Conservation (phyloP, 768 basidiomycete genomes). For the Pleurotus platypus region DNA sequence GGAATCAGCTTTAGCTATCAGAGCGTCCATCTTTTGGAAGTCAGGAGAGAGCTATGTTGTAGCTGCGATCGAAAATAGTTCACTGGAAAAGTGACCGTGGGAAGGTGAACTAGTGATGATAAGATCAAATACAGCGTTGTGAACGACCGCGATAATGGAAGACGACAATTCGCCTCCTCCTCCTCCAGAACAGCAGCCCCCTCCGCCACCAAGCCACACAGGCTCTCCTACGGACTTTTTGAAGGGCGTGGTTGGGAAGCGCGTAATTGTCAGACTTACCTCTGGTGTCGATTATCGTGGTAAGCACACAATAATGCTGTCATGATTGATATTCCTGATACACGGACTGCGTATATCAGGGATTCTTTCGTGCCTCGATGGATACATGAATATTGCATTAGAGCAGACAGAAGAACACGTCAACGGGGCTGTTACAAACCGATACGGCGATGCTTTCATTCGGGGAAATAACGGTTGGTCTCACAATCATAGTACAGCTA, state of each 20-base stretch:
- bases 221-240: constrained; percentile 93
- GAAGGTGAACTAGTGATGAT: background rate
- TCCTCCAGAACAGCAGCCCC: constrained; percentile 41
- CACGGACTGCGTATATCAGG: constrained; percentile 41
- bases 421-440: constrained; percentile 80
- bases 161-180: constrained; percentile 22
- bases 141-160: background rate
- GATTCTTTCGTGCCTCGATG: constrained; percentile 90
- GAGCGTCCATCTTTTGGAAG: constrained; percentile 53
- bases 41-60: too few species aligned
- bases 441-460: constrained; percentile 94
- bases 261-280: constrained; percentile 86
- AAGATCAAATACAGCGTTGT: too few species aligned
- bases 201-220: constrained; percentile 42
- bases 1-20: constrained; percentile 68
- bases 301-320: constrained; percentile 26
- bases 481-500: background rate
- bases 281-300: constrained; percentile 94
- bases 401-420: constrained; percentile 98
- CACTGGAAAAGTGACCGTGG: background rate
- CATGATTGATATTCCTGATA: background rate
- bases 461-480: constrained; percentile 83
- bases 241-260: constrained; percentile 95
- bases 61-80: background rate
- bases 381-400: constrained; percentile 98